Evolutionary conservation across 192 early-diverging fungal genomes (phyloP).

Genomic region (Rhizophagus sp.): DNA sequence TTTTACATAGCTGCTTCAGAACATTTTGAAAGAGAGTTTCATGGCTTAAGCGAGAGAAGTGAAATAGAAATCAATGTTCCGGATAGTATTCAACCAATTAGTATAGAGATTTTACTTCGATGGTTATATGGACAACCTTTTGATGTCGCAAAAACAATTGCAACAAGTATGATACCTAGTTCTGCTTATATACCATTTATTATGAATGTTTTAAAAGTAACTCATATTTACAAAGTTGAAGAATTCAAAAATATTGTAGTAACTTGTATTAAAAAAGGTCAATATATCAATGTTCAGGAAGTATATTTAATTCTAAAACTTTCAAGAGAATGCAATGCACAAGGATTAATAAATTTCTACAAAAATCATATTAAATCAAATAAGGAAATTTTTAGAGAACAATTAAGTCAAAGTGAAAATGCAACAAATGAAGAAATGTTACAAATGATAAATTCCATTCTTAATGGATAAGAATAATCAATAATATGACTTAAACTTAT

Average conservation of each 20-base stretch:
- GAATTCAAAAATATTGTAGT: not conserved
- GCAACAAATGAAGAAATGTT: too few species aligned
- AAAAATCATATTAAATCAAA: not conserved
- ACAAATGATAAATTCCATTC: too few species aligned
- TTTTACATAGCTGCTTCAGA: not conserved
- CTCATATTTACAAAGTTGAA: not conserved
- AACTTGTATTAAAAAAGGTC: not conserved
- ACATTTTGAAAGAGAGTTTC: not conserved
- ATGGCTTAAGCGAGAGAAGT: too few species aligned
- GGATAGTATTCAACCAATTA: too few species aligned
- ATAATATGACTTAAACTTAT: too few species aligned
- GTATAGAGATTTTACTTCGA: too few species aligned
- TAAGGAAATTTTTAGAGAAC: not conserved
- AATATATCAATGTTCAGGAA: not conserved
- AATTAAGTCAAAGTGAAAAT: too few species aligned
- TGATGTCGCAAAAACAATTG: too few species aligned
- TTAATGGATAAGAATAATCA: too few species aligned
- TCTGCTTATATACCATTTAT: not conserved
- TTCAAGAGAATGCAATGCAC: not conserved
- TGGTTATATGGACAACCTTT: too few species aligned
- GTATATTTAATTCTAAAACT: not conserved
- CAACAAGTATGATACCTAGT: not conserved
- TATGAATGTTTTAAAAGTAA: not conserved
- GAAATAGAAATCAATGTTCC: too few species aligned
- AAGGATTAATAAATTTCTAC: not conserved